Percentiles rank a stretch among this genome's conserved stretches.
Evolutionary conservation across 1,284 basidiomycete species (phyloP).

Genomic region (Ganoderma resinaceum): DNA sequence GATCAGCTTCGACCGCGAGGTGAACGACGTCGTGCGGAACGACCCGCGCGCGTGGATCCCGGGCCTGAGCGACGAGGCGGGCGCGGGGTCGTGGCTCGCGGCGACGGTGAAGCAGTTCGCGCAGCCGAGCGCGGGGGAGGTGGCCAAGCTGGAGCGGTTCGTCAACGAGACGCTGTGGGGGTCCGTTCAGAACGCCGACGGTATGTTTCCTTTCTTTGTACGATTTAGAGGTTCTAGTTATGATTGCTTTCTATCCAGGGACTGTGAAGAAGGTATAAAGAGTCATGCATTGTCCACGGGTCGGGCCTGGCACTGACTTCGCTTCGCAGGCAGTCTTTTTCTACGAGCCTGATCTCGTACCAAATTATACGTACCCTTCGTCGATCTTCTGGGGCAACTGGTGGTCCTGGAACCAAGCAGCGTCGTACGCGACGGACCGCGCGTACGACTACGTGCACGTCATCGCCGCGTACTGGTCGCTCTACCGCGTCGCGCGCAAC

Average conservation of each 20-base stretch:
- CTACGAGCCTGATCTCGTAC: conserved; percentile 54
- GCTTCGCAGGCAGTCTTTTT: conserved; percentile 56
- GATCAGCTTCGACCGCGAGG: conserved; percentile 61
- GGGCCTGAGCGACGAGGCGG: conserved; percentile 65
- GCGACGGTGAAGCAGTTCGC: conserved; percentile 63
- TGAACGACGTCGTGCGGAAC: conserved; percentile 55
- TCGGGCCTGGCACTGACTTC: too few species aligned
- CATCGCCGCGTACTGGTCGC: conserved; percentile 61
- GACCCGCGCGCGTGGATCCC: conserved; percentile 61
- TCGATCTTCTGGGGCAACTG: conserved; percentile 60
- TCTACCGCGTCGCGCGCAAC: conserved; percentile 65
- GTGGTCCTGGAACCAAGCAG: conserved; percentile 65
- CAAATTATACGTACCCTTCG: conserved; percentile 57
- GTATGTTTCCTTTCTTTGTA: conserved; percentile 37
- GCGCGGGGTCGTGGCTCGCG: conserved; percentile 64
- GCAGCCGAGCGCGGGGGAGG: conserved; percentile 59
- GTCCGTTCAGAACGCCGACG: conserved; percentile 58
- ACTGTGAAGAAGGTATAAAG: conserved; percentile 61
- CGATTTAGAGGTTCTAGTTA: neutral
- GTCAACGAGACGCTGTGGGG: conserved; percentile 56
- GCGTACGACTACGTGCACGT: conserved; percentile 70
- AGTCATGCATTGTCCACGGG: neutral
- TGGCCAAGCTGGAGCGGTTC: conserved; percentile 60
- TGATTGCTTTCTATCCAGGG: conserved; percentile 36
- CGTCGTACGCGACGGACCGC: conserved; percentile 56